Evolutionary conservation across 2,329 filamentous ascomycete species (phyloP), one percentile per base, ranked within the genome.

Genomic region (Colletotrichum plurivorum): DNA sequence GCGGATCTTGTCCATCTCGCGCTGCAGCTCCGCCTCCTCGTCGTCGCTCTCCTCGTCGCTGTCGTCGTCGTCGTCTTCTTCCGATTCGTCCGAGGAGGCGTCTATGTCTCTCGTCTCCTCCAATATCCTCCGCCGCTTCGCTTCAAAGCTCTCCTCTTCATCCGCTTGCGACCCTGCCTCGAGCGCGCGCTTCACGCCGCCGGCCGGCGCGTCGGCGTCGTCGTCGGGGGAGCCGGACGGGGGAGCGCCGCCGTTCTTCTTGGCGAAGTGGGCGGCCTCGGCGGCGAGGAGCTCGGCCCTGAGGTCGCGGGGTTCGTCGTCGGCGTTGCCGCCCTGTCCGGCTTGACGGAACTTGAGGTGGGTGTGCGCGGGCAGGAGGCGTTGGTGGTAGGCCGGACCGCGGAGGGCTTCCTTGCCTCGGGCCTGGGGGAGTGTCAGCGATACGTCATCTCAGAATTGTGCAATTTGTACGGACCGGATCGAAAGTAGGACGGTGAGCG

Each of bases 351-450:
- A 93, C 84, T 99, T 99, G 78, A 99, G 91, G 72, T 94, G 91
- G 13, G 94, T 98, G 81, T 99, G 93, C 39, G 96, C 96, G 41
- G 96, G 95, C 15, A 98, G 91, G 16, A 98, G 92, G 75, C 96
- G 93, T 82, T 98, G 95, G 79, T 99, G 96, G 84, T 98, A 98
- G 75, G 94, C 95, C 57, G 94, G 93, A 55, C 96, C 96, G 76
- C 94, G 92, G 69, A 94, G 92, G 76, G 95, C 94, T 82, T 99
- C 96, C 86, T 98, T 98, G 79, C 96, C 96, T 78, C 92, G 90
- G 49, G 95, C 95, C 93, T 94, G 72, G 64, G 71, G 3, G 16
- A 22, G 71, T 48, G 71, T 82, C 75, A 80, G 77, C 25, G 56
- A 62, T 16, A 54, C 46, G 27, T 48, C 12, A 13, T 59, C 51